Conservation (phyloP, 176 grass and related monocot genomes). For the Triticum urartu region DNA sequence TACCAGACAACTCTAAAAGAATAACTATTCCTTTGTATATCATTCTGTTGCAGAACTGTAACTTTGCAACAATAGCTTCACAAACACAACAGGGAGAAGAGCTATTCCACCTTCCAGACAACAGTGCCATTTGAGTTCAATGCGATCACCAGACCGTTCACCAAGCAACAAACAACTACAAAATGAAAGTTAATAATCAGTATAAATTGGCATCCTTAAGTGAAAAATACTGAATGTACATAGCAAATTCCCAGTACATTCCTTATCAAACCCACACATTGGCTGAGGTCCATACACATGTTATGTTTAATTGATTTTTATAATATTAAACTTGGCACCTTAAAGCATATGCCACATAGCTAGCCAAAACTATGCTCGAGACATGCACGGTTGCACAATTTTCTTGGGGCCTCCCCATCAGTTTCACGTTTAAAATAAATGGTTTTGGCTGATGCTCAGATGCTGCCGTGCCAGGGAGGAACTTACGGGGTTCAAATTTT, state of each 20-base stretch:
- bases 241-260: not conserved
- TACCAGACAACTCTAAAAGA: not conserved
- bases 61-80: conserved; percentile 3
- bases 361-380: not conserved
- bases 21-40: not conserved
- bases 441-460: not conserved
- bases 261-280: no score
- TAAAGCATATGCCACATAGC: not conserved
- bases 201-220: conserved; percentile 2
- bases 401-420: not conserved
- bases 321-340: not conserved
- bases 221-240: not conserved
- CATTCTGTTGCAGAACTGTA: not conserved
- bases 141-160: conserved; percentile 70
- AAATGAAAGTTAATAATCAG: conserved; percentile 19
- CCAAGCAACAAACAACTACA: conserved; percentile 93
- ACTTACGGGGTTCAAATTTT: not conserved
- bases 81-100: not conserved
- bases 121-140: conserved; percentile 59
- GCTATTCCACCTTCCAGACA: conserved; percentile 87
- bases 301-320: no score
- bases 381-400: not conserved
- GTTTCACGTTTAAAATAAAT: not conserved
- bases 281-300: no score
- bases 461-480: not conserved